Evolutionary conservation across 2,329 filamentous ascomycete species (phyloP), one percentile per base, ranked within the genome.

Genomic region (Anthostomella pinea): DNA sequence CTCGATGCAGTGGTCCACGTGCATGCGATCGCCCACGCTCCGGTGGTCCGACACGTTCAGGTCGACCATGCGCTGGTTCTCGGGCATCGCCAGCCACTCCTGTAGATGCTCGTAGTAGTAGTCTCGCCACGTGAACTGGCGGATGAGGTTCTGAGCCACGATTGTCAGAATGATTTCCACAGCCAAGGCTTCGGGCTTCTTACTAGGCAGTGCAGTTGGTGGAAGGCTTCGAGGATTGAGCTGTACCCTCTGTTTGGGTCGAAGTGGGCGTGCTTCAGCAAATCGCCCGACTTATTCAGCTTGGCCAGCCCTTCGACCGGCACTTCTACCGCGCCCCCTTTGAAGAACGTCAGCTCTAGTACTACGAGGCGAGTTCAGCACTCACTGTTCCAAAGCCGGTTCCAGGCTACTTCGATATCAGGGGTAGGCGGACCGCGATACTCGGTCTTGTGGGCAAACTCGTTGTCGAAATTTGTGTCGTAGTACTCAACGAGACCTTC

Each of bases 1-100:
- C 17, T 41, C 38, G 16, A 41, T 41, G 14, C 38, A 41, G 17
- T 41, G 38, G n/a, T 41, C 38, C 5, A 41, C 38, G 5, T 41
- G 38, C 24, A 41, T 33, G 24, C 38, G 38, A 10, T 41, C 38
- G 3, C 24, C 19, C 11, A 33, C 25, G 3, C 18, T 37, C 11
- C 10, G 6, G 8, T 29, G 16, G 7, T 16, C 29, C 7, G 20
- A 15, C 3, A 41, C 16, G 13, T 41, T 24, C 8, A 41, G 13
- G n/a, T 41, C 33, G 7, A 37, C 33, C 3, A 33, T 15, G 13
- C 10, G 6, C 5, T 16, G 30, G 10, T 31, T 13, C 7, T 33
- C 9, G n/a, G n/a, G n/a, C 6, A 16, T 21, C 18, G 14, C 29
- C 10, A 30, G 18, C 20, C 17, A 17, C 18, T 22, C 11, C 23